Evolutionary conservation across 2,329 filamentous ascomycete species (phyloP).

Genomic region (Acrodontium crateriforme): DNA sequence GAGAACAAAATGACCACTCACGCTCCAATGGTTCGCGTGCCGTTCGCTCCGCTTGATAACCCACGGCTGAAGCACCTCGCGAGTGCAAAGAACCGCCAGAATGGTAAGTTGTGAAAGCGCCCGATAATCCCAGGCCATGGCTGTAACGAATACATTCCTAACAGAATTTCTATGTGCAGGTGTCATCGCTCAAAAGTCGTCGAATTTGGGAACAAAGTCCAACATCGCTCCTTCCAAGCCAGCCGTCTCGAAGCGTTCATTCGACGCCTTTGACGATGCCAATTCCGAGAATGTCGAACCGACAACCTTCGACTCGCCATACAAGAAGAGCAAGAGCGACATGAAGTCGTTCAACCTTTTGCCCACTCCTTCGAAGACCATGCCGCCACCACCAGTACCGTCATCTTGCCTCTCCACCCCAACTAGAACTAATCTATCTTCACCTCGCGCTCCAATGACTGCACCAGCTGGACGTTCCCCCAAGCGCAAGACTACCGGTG

Average conservation of each 20-base stretch:
- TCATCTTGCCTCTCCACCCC: constrained; percentile 22
- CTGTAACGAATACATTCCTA: constrained; percentile 3
- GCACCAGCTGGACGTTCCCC: constrained; percentile 74
- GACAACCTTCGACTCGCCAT: constrained; percentile 32
- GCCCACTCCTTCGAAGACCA: constrained; percentile 21
- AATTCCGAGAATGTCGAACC: constrained; percentile 50
- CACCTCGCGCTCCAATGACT: constrained; percentile 30
- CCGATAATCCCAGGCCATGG: not conserved
- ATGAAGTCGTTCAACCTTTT: constrained; percentile 26
- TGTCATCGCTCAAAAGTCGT: constrained; percentile 10
- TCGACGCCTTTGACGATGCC: constrained; percentile 29
- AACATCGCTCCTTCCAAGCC: constrained; percentile 15
- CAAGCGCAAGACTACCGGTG: constrained; percentile 50
- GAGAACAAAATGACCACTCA: constrained; percentile 20
- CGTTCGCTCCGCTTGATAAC: constrained; percentile 59
- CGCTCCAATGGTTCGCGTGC: constrained; percentile 41
- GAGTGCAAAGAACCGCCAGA: constrained; percentile 65
- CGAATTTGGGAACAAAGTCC: constrained; percentile 16
- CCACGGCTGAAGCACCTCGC: constrained; percentile 57
- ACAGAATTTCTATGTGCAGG: constrained; percentile 4
- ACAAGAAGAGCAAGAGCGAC: constrained; percentile 38
- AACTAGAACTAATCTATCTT: constrained; percentile 25
- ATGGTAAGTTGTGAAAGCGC: constrained; percentile 29
- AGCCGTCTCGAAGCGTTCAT: constrained; percentile 33
- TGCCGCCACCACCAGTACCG: constrained; percentile 22